A percentile compares a stretch with the other conserved stretches of the same genome.
Conservation (phyloP, 1,284 basidiomycete genomes). For the Ceratorhiza oryzae-sativae region DNA sequence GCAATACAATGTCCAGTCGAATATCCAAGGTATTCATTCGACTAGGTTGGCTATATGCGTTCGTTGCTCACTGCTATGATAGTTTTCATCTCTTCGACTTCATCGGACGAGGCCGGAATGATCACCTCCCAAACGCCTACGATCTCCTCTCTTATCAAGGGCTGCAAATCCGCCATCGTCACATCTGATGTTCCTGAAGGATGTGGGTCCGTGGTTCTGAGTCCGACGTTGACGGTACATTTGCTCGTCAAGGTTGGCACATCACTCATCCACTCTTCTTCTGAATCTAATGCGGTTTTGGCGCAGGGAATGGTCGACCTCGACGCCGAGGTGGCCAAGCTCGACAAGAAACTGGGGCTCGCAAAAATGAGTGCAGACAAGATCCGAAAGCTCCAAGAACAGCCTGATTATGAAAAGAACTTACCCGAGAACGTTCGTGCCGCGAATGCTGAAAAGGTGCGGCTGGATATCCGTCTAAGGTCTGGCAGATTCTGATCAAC, state of each 20-base stretch:
- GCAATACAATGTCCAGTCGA: slow-evolving; percentile 89
- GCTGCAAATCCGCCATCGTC: slow-evolving; percentile 76
- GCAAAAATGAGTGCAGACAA: slow-evolving; percentile 76
- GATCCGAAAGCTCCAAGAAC: slow-evolving; percentile 73
- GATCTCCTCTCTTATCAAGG: slow-evolving; percentile 86
- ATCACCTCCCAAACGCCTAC: slow-evolving; percentile 78
- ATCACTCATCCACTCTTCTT: slow-evolving; percentile 46
- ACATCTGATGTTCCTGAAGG: slow-evolving; percentile 75
- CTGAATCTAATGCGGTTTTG: neutral
- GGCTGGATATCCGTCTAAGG: slow-evolving; percentile 42
- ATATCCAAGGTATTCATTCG: slow-evolving; percentile 76
- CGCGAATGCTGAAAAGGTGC: slow-evolving; percentile 81
- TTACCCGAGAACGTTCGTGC: slow-evolving; percentile 79
- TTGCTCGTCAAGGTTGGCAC: slow-evolving; percentile 84
- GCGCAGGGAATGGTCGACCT: slow-evolving; percentile 51
- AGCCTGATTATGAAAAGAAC: slow-evolving; percentile 78
- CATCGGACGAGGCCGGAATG: slow-evolving; percentile 66
- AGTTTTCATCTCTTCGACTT: slow-evolving; percentile 84
- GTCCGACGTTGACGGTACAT: slow-evolving; percentile 76
- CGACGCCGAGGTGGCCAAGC: slow-evolving; percentile 50
- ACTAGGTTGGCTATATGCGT: neutral
- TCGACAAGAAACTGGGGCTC: slow-evolving; percentile 56
- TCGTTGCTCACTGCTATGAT: neutral
- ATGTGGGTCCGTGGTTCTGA: slow-evolving; percentile 85
- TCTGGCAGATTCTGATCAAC: slow-evolving; percentile 29